Conservation (phyloP, 1,139 yeast species). For the Candida sp. region DNA sequence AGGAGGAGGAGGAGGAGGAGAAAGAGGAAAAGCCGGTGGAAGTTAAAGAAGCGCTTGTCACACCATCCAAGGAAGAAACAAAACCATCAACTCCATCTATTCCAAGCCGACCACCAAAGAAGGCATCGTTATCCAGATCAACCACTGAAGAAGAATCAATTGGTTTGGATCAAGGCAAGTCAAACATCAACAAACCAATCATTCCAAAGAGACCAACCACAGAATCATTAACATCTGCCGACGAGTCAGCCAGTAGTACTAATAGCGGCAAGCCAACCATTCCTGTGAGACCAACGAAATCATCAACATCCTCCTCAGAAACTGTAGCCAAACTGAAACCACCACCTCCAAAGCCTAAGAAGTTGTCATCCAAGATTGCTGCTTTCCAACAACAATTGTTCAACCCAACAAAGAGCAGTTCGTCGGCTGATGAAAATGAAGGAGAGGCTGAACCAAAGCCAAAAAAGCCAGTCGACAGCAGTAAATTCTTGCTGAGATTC, state of each 20-base stretch:
- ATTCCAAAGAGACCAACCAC: constrained; percentile 15
- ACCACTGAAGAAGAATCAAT: constrained; percentile 5
- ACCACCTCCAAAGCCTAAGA: constrained; percentile 77
- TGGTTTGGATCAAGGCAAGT: neutral
- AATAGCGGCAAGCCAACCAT: constrained; percentile 3
- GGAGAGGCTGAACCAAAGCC: neutral
- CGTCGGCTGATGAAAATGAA: constrained; percentile 1
- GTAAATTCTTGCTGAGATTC: constrained; percentile 28
- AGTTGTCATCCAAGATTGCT: constrained; percentile 76
- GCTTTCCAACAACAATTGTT: constrained; percentile 66
- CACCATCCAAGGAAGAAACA: neutral
- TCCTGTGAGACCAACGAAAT: constrained; percentile 16
- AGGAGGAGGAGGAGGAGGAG: neutral
- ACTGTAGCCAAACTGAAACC: constrained; percentile 26
- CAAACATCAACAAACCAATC: neutral
- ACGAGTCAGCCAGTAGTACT: neutral
- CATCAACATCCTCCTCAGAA: constrained; percentile 5
- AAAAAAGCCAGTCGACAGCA: neutral
- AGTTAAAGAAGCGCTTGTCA: neutral
- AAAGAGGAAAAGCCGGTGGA: neutral
- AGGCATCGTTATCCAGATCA: constrained; percentile 11
- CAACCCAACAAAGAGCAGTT: constrained; percentile 32
- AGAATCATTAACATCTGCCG: neutral
- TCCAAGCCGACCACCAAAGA: constrained; percentile 15
- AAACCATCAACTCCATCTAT: constrained; percentile 7